Conservation (phyloP, 768 basidiomycete genomes). For the Russula abietina region DNA sequence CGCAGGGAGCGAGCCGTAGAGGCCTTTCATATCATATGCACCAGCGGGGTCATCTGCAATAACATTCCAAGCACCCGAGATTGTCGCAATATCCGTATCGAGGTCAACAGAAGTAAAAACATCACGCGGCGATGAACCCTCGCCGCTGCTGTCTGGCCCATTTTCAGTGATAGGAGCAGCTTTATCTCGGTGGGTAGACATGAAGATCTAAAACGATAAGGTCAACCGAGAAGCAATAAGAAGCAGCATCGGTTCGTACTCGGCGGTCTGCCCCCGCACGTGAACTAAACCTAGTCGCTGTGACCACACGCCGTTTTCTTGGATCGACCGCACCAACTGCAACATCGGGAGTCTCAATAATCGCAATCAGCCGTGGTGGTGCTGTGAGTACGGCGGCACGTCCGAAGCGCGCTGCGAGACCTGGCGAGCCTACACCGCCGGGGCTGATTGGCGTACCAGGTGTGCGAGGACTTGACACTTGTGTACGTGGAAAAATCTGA, state of each 20-base stretch:
- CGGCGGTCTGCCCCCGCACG: constrained; percentile 74
- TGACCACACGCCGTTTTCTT: constrained; percentile 75
- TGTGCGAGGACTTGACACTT: constrained; percentile 37
- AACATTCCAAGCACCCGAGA: constrained; percentile 72
- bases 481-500: constrained; percentile 25
- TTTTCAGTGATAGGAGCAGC: constrained; percentile 30
- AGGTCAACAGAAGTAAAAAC: constrained; percentile 47
- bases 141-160: constrained; percentile 26
- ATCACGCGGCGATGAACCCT: constrained; percentile 14
- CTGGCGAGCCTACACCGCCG: constrained; percentile 24
- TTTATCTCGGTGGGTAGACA: constrained; percentile 74
- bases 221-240: constrained; percentile 1
- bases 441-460: constrained; percentile 44
- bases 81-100: constrained; percentile 56
- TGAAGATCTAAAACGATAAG: constrained; percentile 51
- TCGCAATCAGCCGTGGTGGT: constrained; percentile 74
- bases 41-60: constrained; percentile 41
- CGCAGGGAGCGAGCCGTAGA: constrained; percentile 53
- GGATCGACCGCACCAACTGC: constrained; percentile 88
- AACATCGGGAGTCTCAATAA: constrained; percentile 84
- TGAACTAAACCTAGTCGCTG: constrained; percentile 83
- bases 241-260: constrained; percentile 40
- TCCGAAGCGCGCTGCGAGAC: constrained; percentile 50
- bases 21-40: constrained; percentile 46
- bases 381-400: constrained; percentile 73